Evolutionary conservation across 2,329 filamentous ascomycete species (phyloP).

Genomic region (Clarireedia homoeocarpa): DNA sequence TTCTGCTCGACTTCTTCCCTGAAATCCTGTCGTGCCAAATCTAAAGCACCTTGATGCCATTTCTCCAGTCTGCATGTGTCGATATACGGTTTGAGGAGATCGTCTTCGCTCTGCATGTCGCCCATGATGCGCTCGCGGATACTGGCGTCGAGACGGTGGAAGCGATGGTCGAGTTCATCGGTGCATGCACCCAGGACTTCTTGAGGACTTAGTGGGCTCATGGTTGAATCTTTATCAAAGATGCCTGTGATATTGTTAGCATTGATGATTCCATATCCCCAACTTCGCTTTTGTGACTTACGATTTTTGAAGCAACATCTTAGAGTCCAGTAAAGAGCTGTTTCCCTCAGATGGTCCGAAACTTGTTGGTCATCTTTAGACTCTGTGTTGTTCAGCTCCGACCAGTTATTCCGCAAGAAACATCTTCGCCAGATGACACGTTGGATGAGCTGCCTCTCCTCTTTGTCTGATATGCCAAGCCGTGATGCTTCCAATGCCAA

Average conservation of each 20-base stretch:
- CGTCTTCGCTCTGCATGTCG: slow-evolving; percentile 68
- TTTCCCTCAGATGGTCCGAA: slow-evolving; percentile 52
- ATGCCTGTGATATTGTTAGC: slow-evolving; percentile 24
- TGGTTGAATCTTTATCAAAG: slow-evolving; percentile 34
- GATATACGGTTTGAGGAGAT: slow-evolving; percentile 54
- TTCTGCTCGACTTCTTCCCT: slow-evolving; percentile 28
- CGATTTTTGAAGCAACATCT: slow-evolving; percentile 55
- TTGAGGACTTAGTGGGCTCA: slow-evolving; percentile 42
- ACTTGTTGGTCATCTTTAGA: slow-evolving; percentile 65
- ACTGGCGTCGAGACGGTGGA: slow-evolving; percentile 51
- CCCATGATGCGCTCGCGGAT: slow-evolving; percentile 60
- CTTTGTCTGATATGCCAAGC: slow-evolving; percentile 45
- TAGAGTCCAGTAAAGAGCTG: slow-evolving; percentile 61
- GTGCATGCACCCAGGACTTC: slow-evolving; percentile 53
- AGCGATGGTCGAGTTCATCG: slow-evolving; percentile 53
- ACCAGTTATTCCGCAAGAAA: slow-evolving; percentile 80
- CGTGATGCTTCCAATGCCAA: slow-evolving; percentile 35
- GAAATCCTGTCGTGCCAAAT: slow-evolving; percentile 32
- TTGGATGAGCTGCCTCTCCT: slow-evolving; percentile 47
- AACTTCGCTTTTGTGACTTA: slow-evolving; percentile 36
- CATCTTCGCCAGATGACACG: slow-evolving; percentile 82
- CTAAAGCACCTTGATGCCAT: slow-evolving; percentile 48
- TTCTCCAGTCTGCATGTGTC: slow-evolving; percentile 61
- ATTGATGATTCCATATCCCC: slow-evolving; percentile 21
- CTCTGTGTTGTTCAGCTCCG: slow-evolving; percentile 66